Conservation (phyloP, 2,329 filamentous ascomycete genomes). For the Pseudogymnoascus sp. region DNA sequence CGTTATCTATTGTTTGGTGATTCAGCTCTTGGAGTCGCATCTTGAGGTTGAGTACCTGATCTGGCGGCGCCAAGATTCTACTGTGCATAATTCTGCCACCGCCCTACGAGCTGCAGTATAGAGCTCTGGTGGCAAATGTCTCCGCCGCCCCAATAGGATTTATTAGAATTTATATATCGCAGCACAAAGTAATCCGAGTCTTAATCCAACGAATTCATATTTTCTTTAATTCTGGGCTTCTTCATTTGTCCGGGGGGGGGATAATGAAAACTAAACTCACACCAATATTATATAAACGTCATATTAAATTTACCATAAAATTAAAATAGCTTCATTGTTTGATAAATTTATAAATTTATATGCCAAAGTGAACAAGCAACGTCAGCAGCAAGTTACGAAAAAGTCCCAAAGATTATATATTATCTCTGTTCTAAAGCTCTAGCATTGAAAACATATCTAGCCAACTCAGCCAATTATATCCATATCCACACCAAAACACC, state of each 20-base stretch:
- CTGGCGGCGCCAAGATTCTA: conserved; percentile 1
- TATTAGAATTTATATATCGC: neutral
- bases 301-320: neutral
- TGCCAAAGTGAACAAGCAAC: neutral
- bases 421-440: neutral
- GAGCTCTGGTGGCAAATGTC: neutral
- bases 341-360: neutral
- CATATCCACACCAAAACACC: neutral
- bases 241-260: neutral
- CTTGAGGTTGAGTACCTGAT: conserved; percentile 7
- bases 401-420: neutral
- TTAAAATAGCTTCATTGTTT: neutral
- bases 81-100: conserved; percentile 3
- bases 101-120: neutral
- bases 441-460: neutral
- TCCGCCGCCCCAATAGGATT: neutral
- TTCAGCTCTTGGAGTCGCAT: neutral
- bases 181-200: neutral
- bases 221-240: neutral
- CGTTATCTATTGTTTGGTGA: neutral
- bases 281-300: neutral
- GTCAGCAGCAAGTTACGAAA: neutral
- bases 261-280: neutral
- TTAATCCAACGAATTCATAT: neutral
- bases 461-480: neutral